A percentile compares a stretch with the other conserved stretches of the same genome.
Conservation (phyloP, 352 stramenopile species). For the Globisporangium perplexum region DNA sequence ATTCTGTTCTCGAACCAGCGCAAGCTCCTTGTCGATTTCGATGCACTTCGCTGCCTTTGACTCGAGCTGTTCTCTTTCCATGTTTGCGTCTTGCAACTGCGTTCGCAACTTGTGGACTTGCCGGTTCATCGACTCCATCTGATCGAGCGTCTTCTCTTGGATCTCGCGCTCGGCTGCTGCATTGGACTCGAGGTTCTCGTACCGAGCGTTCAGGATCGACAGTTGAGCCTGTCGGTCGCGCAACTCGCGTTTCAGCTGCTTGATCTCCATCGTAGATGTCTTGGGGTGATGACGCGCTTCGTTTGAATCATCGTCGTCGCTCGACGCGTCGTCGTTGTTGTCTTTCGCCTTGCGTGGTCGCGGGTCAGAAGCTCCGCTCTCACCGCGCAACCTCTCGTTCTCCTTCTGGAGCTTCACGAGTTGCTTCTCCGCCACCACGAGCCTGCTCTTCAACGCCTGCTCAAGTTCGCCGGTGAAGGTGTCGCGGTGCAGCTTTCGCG, state of each 20-base stretch:
- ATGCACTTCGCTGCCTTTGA: conserved; percentile 44
- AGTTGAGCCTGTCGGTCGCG: conserved; percentile 78
- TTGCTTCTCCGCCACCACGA: conserved; percentile 68
- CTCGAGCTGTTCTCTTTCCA: conserved; percentile 81
- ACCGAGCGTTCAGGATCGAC: conserved; percentile 82
- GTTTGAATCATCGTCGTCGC: conserved; percentile 15
- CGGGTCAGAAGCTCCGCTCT: neutral
- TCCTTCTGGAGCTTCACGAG: conserved; percentile 61
- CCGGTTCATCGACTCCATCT: conserved; percentile 90
- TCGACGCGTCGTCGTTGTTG: conserved; percentile 32
- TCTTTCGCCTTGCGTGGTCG: conserved; percentile 11
- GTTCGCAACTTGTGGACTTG: conserved; percentile 86
- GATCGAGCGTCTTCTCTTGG: conserved; percentile 83
- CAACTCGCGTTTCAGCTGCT: conserved; percentile 71
- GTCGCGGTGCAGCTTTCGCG: conserved; percentile 42
- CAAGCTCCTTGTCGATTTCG: conserved; percentile 81
- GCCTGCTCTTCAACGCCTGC: conserved; percentile 58
- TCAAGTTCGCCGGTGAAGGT: conserved; percentile 56
- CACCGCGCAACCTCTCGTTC: conserved; percentile 48
- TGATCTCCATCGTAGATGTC: conserved; percentile 22
- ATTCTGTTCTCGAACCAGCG: conserved; percentile 74
- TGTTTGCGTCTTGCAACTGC: conserved; percentile 66
- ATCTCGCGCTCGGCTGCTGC: conserved; percentile 77
- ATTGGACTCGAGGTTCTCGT: conserved; percentile 87
- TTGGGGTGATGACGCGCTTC: neutral